These are phyloP conservation scores for Aspergillus japonicus DNA, from an alignment of 2,329 filamentous ascomycete species.

Conservation along the genomic window DNA sequence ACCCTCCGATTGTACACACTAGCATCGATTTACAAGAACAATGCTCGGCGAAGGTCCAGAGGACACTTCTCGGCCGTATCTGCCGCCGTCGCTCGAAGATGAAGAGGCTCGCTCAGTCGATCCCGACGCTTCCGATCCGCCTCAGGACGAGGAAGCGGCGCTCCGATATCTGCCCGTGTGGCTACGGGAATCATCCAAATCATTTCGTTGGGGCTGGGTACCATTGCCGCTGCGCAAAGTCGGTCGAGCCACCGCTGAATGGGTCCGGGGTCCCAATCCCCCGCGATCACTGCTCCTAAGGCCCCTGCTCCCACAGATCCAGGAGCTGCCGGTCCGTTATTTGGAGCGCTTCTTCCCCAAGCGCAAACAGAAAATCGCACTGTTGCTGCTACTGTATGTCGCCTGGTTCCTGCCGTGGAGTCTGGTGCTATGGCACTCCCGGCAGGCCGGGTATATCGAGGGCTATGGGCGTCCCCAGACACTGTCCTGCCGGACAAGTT, in stretches of 20 bases:
- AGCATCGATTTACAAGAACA: conserved; percentile 3
- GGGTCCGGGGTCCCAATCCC: conserved; percentile 50
- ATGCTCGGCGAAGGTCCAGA: conserved; percentile 35
- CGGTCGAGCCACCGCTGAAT: conserved; percentile 43
- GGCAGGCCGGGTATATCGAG: conserved; percentile 48
- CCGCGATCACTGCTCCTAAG: conserved; percentile 47
- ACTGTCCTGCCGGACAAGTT: conserved; percentile 47
- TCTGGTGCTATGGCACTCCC: conserved; percentile 45
- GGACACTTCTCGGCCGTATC: conserved; percentile 33
- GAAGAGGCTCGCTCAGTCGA: conserved; percentile 32
- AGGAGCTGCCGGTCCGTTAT: conserved; percentile 47
- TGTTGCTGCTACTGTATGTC: conserved; percentile 46
- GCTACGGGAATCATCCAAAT: conserved; percentile 48
- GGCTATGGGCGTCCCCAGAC: conserved; percentile 48
- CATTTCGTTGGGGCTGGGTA: conserved; percentile 50
- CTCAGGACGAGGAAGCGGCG: conserved; percentile 30
- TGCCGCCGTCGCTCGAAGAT: conserved; percentile 35
- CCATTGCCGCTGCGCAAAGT: conserved; percentile 47
- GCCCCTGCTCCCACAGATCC: conserved; percentile 47
- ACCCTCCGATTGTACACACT: conserved; percentile 10
- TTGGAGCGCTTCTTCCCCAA: conserved; percentile 48
- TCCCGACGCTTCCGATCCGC: conserved; percentile 36
- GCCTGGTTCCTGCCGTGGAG: conserved; percentile 50
- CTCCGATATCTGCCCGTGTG: conserved; percentile 42
- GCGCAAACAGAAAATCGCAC: conserved; percentile 44